These are phyloP conservation scores for Calophaca sinica DNA, from an alignment of 306 rosid genomes.

Conservation along the genomic window DNA sequence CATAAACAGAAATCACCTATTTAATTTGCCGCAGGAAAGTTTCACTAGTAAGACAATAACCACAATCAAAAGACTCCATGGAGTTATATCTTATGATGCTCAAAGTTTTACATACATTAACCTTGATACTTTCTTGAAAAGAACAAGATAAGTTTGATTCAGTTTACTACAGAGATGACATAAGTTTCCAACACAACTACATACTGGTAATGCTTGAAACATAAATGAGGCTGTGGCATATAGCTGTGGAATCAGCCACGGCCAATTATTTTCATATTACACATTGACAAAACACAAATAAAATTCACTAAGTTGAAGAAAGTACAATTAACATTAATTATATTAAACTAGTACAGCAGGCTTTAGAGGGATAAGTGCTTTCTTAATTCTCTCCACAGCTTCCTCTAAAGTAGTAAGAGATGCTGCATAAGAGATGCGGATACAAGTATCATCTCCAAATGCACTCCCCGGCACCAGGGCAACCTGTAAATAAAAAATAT, in stretches of 20 bases:
- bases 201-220: not conserved
- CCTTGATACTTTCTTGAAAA: too few species aligned
- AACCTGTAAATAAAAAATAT: constrained; percentile 60
- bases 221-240: constrained; percentile 3
- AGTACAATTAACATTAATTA: constrained; percentile 45
- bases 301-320: constrained; percentile 10
- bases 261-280: constrained; percentile 13
- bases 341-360: constrained; percentile 57
- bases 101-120: too few species aligned
- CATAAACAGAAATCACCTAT: too few species aligned
- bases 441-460: constrained; percentile 85
- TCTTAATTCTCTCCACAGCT: constrained; percentile 85
- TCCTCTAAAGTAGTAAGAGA: constrained; percentile 78
- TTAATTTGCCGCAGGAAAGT: too few species aligned
- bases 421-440: constrained; percentile 89
- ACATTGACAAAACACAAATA: not conserved
- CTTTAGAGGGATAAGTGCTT: constrained; percentile 59
- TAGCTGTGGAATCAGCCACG: constrained; percentile 7
- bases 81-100: too few species aligned
- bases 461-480: constrained; percentile 96
- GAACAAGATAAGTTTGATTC: not conserved
- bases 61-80: too few species aligned
- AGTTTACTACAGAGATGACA: not conserved
- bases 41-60: too few species aligned
- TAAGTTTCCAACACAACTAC: not conserved